Percentiles rank a stretch among this genome's conserved stretches.
Evolutionary conservation across 495 filamentous ascomycete species (phyloP).

Genomic region (Cercophora scortea): DNA sequence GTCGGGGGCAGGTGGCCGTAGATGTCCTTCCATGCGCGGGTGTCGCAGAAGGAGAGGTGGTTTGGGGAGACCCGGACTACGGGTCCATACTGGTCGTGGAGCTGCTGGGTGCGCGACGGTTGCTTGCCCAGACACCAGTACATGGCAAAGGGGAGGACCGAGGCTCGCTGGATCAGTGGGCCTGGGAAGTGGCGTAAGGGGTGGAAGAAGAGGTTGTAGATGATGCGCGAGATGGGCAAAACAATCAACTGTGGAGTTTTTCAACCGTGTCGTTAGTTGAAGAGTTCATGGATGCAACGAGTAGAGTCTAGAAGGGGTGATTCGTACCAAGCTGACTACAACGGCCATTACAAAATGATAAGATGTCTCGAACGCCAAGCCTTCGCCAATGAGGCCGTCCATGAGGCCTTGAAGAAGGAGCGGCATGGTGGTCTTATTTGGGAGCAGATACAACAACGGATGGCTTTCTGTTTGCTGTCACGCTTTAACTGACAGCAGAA

Average conservation of each 20-base stretch:
- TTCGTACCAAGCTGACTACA: neutral
- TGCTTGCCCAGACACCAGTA: constrained; percentile 5
- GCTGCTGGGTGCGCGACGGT: neutral
- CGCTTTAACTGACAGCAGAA: no score
- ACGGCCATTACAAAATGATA: neutral
- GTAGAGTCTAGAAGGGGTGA: neutral
- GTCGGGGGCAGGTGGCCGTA: constrained; percentile 35
- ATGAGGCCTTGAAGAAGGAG: neutral
- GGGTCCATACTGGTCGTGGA: constrained; percentile 45
- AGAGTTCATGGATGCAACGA: neutral
- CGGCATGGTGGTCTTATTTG: neutral
- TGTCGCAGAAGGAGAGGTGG: constrained; percentile 47
- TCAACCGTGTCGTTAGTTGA: neutral
- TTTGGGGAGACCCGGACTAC: constrained; percentile 49
- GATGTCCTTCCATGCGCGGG: constrained; percentile 51
- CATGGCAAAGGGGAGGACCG: constrained; percentile 25
- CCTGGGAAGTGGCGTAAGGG: constrained; percentile 47
- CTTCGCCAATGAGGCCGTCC: neutral
- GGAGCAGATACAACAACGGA: no score
- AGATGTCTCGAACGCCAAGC: neutral
- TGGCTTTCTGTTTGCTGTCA: no score
- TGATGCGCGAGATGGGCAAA: neutral
- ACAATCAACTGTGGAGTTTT: neutral
- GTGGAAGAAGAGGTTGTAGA: constrained; percentile 49
- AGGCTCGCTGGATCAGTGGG: constrained; percentile 34